These are phyloP conservation scores for Purpureocillium lavendulum DNA, from an alignment of 2,329 filamentous ascomycete genomes.

Conservation along the genomic window DNA sequence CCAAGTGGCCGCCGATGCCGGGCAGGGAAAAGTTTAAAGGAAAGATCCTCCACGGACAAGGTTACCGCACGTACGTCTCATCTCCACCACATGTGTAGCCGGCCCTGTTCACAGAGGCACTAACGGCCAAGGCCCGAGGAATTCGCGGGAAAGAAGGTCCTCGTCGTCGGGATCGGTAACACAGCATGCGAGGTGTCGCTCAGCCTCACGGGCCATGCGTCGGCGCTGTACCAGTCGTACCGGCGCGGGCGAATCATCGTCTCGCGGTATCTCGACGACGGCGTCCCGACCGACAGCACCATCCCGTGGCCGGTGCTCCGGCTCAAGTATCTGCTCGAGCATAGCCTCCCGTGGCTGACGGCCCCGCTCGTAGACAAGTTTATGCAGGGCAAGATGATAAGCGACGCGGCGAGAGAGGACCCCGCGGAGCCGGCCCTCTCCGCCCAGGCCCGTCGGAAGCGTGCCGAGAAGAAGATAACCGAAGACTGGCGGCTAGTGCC, in stretches of 20 bases:
- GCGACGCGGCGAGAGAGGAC: slow-evolving; percentile 2
- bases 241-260: slow-evolving; percentile 14
- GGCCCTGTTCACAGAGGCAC: too few species aligned
- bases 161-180: slow-evolving; percentile 36
- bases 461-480: neutral
- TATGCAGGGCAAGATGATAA: slow-evolving; percentile 2
- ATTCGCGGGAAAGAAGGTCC: slow-evolving; percentile 24
- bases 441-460: neutral
- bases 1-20: slow-evolving; percentile 26
- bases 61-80: neutral
- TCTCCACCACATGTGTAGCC: too few species aligned
- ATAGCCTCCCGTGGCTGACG: slow-evolving; percentile 1
- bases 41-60: slow-evolving; percentile 9
- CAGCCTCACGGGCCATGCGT: slow-evolving; percentile 19
- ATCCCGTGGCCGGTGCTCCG: slow-evolving; percentile 3
- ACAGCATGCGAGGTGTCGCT: slow-evolving; percentile 22
- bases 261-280: slow-evolving; percentile 7
- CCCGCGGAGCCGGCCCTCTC: neutral
- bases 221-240: slow-evolving; percentile 14
- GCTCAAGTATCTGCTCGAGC: slow-evolving; percentile 5
- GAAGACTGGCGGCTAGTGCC: slow-evolving; percentile 2
- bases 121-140: slow-evolving; percentile 11
- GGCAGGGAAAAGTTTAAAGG: slow-evolving; percentile 23
- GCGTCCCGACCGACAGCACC: slow-evolving; percentile 2
- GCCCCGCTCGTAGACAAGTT: slow-evolving; percentile 1